Evolutionary conservation across 2,329 filamentous ascomycete genomes (phyloP).

Genomic region (Pseudogymnoascus sp.): DNA sequence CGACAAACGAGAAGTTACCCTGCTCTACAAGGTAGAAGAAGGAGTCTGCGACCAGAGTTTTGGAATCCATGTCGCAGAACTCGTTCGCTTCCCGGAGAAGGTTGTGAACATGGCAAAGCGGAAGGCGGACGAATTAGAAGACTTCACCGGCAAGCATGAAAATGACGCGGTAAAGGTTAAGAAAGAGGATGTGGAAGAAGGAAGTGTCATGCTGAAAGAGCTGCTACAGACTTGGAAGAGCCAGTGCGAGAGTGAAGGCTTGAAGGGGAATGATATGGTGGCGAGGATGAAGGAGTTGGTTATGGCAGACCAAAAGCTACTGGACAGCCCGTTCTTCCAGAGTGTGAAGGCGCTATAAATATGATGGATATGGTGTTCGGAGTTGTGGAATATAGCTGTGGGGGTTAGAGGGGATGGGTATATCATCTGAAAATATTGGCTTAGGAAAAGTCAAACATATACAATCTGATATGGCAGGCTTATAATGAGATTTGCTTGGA

Average conservation of each 20-base stretch:
- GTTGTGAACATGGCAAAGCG: slow-evolving; percentile 99
- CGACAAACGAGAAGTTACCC: slow-evolving; percentile 75
- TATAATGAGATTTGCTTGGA: background rate
- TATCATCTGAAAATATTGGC: background rate
- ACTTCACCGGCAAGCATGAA: slow-evolving; percentile 78
- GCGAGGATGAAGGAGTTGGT: slow-evolving; percentile 73
- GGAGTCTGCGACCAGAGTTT: slow-evolving; percentile 97
- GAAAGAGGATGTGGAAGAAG: slow-evolving; percentile 82
- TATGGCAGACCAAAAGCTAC: slow-evolving; percentile 56
- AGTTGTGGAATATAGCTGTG: slow-evolving; percentile 1
- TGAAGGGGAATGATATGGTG: slow-evolving; percentile 71
- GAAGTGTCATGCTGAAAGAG: slow-evolving; percentile 75
- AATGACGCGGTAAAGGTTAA: slow-evolving; percentile 54
- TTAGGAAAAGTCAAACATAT: background rate
- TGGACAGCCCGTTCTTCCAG: slow-evolving; percentile 64
- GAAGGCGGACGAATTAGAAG: slow-evolving; percentile 95
- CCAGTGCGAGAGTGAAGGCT: slow-evolving; percentile 51
- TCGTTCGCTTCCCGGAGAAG: slow-evolving; percentile 93
- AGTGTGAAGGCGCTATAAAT: slow-evolving; percentile 35
- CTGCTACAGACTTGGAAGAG: slow-evolving; percentile 81
- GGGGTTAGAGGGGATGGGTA: background rate
- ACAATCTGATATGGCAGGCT: background rate
- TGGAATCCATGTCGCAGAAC: slow-evolving; percentile 94
- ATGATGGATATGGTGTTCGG: background rate
- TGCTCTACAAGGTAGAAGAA: slow-evolving; percentile 93